Evolutionary conservation across 768 basidiomycete genomes (phyloP), one percentile per base, ranked within the genome.

Genomic region (Candolleomyces eurysporus): DNA sequence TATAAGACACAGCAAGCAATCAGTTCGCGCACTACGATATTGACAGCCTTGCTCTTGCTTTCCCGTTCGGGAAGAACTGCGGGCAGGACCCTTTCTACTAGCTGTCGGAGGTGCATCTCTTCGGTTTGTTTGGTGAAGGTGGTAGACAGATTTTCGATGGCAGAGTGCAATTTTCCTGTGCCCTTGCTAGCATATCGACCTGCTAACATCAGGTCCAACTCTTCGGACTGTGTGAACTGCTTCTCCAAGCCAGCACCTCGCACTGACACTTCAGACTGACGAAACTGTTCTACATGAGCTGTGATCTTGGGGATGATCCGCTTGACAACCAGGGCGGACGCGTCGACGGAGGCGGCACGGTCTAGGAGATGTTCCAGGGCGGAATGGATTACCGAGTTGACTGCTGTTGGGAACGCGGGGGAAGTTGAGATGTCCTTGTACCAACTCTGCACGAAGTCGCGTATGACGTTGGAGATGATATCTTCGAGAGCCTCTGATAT

Each of bases 361-460:
- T 79, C 75, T 11, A 90, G 68, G 13, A 96, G 65, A 21, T 84
- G 78, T 59, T 83, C 78, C 45, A 93, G 66, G 3, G 85, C 82
- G 9, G 82, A 79, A 67, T 94, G 90, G 36, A 98, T 75, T 9
- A 90, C 80, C 1, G 78, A 76, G 2, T 94, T 92, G 53, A 96
- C 88, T 9, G 94, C 89, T 61, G 85, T 81, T 19, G 96, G 95
- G 71, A 99, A 98, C 4, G 93, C 85, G 4, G 91, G 87, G 0
- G 94, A 96, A 11, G 87, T 82, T 5, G 96, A 98, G 42, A 98
- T 79, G 17, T 86, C 84, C 65, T 82, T 80, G 78, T 96, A 99
- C 96, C 96, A 99, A 13, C 84, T 84, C 57, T 88, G 76, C 19
- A 99, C 87, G 71, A 97, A 98, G 76, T 95, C 93, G 54, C 90